A percentile compares a stretch with the other conserved stretches of the same genome.
These are phyloP conservation scores for Millerago galiae DNA, from an alignment of 805 yeast species.

Conservation along the genomic window DNA sequence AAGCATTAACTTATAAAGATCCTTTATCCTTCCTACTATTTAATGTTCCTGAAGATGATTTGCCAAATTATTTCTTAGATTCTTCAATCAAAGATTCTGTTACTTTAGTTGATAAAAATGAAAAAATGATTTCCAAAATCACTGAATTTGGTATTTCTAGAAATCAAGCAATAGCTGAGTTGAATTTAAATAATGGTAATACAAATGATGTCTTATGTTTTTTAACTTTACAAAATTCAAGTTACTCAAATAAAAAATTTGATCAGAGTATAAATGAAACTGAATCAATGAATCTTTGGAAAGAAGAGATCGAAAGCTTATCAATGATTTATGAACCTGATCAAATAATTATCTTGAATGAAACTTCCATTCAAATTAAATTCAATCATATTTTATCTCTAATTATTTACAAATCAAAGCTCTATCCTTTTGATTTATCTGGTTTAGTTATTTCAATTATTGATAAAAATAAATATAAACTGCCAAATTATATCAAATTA, in stretches of 20 bases:
- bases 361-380: slow-evolving; percentile 15
- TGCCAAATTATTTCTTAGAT: slow-evolving; percentile 55
- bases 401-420: slow-evolving; percentile 37
- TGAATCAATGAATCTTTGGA: slow-evolving; percentile 46
- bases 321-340: slow-evolving; percentile 43
- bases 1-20: slow-evolving; percentile 56
- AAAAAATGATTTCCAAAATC: slow-evolving; percentile 48
- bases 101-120: slow-evolving; percentile 42
- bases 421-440: slow-evolving; percentile 63
- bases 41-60: slow-evolving; percentile 91
- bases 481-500: slow-evolving; percentile 66
- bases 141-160: slow-evolving; percentile 64
- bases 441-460: slow-evolving; percentile 54
- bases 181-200: slow-evolving; percentile 35
- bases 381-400: slow-evolving; percentile 25
- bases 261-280: slow-evolving; percentile 3
- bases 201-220: slow-evolving; percentile 29
- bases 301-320: slow-evolving; percentile 68
- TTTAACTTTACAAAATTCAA: slow-evolving; percentile 7
- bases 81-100: slow-evolving; percentile 49
- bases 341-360: slow-evolving; percentile 24
- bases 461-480: slow-evolving; percentile 31
- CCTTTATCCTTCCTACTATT: slow-evolving; percentile 52
- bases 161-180: slow-evolving; percentile 49
- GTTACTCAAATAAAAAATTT: slow-evolving; percentile 4